Evolutionary conservation across 2,329 filamentous ascomycete species (phyloP).

Genomic region (Penicillium sclerotiorum): DNA sequence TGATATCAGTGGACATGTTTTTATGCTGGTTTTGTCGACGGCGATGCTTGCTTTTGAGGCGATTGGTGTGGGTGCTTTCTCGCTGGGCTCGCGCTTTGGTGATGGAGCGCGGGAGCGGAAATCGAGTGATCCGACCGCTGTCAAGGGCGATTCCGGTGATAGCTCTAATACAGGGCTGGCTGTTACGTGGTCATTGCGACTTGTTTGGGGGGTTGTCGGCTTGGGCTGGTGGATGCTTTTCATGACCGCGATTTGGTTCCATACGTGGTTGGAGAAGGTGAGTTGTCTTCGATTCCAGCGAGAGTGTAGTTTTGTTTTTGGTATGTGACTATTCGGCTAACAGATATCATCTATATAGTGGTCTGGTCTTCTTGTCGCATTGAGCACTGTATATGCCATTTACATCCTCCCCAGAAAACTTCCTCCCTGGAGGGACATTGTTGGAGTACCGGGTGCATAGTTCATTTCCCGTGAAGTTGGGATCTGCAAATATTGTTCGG

Average conservation of each 20-base stretch:
- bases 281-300: slow-evolving; percentile 24
- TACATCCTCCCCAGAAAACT: slow-evolving; percentile 55
- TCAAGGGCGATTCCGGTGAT: slow-evolving; percentile 29
- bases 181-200: slow-evolving; percentile 59
- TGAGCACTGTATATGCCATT: slow-evolving; percentile 52
- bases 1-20: slow-evolving; percentile 94
- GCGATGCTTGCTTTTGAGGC: slow-evolving; percentile 82
- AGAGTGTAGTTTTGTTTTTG: background rate
- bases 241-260: slow-evolving; percentile 98
- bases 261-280: slow-evolving; percentile 98
- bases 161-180: slow-evolving; percentile 54
- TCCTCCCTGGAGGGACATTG: slow-evolving; percentile 46
- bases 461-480: background rate
- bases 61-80: slow-evolving; percentile 54
- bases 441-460: slow-evolving; percentile 48
- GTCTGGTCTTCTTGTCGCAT: slow-evolving; percentile 53
- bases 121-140: slow-evolving; percentile 21
- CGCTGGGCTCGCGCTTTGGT: slow-evolving; percentile 9
- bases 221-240: slow-evolving; percentile 93
- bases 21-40: slow-evolving; percentile 83
- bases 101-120: slow-evolving; percentile 45
- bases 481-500: slow-evolving; percentile 9
- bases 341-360: slow-evolving; percentile 44
- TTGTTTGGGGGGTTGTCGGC: slow-evolving; percentile 61
- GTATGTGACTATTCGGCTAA: slow-evolving; percentile 4